Evolutionary conservation across 768 basidiomycete genomes (phyloP), one percentile per base, ranked within the genome.

Genomic region (Hemileccinum rubropunctum): DNA sequence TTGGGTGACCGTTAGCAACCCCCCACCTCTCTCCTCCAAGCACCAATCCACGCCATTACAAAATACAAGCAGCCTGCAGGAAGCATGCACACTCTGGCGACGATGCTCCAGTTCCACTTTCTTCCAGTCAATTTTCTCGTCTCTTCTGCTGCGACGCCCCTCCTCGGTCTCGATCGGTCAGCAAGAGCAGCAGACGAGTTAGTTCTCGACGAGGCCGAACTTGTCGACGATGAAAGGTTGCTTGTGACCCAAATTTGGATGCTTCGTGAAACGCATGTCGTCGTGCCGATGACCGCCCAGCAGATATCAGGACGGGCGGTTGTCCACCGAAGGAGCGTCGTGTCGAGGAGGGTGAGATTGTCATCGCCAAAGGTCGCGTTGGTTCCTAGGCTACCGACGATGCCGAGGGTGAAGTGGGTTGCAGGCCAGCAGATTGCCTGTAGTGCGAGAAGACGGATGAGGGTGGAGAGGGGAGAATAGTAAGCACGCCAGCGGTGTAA

Each of bases 391-490:
- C 53, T 58, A 27, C 85, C 83, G 39, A 98, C 76, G 43, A 93
- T 70, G 46, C 75, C 79, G 28, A 95, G 81, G 1, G 91, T 95
- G 34, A 91, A 68, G 57, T 91, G 88, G 5, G 94, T 97, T 4
- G 91, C 86, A 2, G 92, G 91, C 94, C 94, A 98, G 71, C 95
- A 98, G 51, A 98, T 94, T 15, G 91, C 90, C 64, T 98, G 95
- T 0, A 98, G 75, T 0, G 91, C 95, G 48, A 98, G 77, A 4
- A 98, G 83, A 14, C 95, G 87, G 60, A 97, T 88, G 54, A 98
- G 81, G 2, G 94, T 91, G 4, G 95, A 81, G 23, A 91, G 73
- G 0, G 91, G 86, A 0, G 90, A 80, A 65, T 98, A 98, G 71
- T 97, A 95, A 0, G 88, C 77, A 18, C 85, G 78, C 95, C 95